phyloP scores from a whole-genome alignment of 768 basidiomycete species.

The Auricularia cornea region DNA sequence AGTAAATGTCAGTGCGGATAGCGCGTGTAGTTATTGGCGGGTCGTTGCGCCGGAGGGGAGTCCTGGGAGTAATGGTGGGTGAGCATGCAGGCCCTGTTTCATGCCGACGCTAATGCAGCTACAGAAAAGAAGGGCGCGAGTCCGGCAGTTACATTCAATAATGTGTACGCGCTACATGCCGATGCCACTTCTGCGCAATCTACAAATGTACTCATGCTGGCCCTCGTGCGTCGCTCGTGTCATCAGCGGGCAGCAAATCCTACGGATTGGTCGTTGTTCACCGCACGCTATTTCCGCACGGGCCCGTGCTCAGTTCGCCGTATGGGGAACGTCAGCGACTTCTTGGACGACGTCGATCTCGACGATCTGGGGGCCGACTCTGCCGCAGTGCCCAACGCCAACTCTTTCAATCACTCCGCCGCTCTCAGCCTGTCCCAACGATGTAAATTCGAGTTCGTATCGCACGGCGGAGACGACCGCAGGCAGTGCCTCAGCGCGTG shows the following conservation, averaged over 20 bases:
- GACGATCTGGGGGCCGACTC: conserved; percentile 48
- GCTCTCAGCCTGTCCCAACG: conserved; percentile 59
- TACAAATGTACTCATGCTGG: background rate
- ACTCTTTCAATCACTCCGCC: conserved; percentile 37
- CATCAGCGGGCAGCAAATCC: background rate
- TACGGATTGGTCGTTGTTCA: background rate
- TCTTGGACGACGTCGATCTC: conserved; percentile 2
- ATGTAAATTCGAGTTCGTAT: conserved; percentile 74
- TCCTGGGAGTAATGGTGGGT: no score
- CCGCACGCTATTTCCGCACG: background rate
- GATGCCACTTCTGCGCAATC: background rate
- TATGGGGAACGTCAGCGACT: background rate
- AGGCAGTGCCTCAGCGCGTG: conserved; percentile 53
- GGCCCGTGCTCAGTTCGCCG: background rate
- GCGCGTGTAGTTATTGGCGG: background rate
- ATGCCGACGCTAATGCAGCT: no score
- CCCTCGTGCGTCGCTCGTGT: background rate
- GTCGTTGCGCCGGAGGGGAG: background rate
- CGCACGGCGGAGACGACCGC: conserved; percentile 32
- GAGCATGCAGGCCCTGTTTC: no score
- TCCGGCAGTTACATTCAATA: background rate
- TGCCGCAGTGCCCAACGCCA: conserved; percentile 26
- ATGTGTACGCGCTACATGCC: background rate
- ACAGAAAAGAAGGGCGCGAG: background rate
- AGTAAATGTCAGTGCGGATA: background rate